Base-by-base conservation (phyloP, 78 protist genomes). In the slime mould (Dictyostelium discoideum) region DNA sequence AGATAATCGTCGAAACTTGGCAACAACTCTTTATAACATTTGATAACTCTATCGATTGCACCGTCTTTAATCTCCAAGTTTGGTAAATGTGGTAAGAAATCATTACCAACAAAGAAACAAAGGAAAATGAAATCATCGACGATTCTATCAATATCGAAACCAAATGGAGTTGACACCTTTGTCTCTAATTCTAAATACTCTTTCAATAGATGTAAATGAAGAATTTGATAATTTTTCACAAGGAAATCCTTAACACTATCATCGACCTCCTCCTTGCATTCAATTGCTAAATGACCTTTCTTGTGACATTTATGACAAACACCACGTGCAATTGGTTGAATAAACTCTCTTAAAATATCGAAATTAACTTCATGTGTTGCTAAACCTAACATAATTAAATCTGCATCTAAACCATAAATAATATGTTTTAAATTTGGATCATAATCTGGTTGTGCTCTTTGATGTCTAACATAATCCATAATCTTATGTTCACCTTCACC, bases 81-180 rank as follows among this genome's bases (percentile, higher is more conserved):
- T 6, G 99, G 99, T n/a, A 99, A 37, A 92, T 98, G 99, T 8
- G 99, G 99, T 22, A 99, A 92, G 92, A 99, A 99, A 89, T 99
- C 99, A 92, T 99, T 99, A 9, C 99, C 99, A 5, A 97, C 98
- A 44, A 99, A 97, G 96, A 98, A 98, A 97, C 99, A 99, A 5
- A 99, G 46, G 48, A 99, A 98, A 77, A 99, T 95, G 65, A 97
- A 99, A 86, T 99, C 99, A 85, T 99, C 99, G 16, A 99, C 67
- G 24, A 97, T 22, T 0, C 99, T 57, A 87, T 99, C 99, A n/a
- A 98, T 63, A 74, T 98, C 93, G 93, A 73, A 96, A 3, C 76
- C 96, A 20, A 92, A 93, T 46, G 94, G 93, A 22, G 87, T 84
- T 3, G 32, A 54, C 0, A 79, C 93, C 24, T 83, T 81, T 0